phyloP scores from a whole-genome alignment of 345 rosid genomes.

The Geranium brycei region DNA sequence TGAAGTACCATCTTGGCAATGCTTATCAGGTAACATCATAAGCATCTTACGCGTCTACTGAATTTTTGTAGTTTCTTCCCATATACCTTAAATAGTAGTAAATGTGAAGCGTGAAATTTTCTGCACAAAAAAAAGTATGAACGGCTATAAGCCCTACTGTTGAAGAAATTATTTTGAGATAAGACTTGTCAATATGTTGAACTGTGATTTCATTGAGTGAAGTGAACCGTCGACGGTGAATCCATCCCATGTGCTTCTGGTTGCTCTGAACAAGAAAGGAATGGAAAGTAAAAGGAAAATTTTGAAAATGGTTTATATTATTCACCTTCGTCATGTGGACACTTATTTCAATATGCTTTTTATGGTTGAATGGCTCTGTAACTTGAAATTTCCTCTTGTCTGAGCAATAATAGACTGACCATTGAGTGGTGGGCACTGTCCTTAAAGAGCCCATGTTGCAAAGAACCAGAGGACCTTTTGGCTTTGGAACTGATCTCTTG shows the following conservation, averaged over 20 bases:
- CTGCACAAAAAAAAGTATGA: no score
- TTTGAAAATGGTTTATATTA: neutral
- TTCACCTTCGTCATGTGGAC: neutral
- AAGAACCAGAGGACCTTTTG: neutral
- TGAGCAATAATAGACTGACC: neutral
- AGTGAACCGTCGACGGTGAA: no score
- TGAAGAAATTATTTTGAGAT: neutral
- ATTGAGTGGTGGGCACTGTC: neutral
- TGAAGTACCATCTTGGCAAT: neutral
- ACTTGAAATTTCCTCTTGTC: no score
- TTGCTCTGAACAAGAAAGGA: neutral
- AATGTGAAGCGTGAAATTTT: neutral
- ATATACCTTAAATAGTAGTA: no score
- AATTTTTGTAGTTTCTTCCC: neutral
- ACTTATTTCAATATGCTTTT: neutral
- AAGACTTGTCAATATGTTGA: neutral
- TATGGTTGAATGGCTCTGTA: neutral
- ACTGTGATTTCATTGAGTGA: neutral
- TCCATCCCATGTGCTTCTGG: neutral
- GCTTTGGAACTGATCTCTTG: neutral
- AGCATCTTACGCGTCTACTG: neutral
- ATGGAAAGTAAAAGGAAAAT: neutral
- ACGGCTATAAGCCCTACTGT: neutral
- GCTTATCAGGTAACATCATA: neutral
- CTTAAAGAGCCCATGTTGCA: neutral